Evolutionary conservation across 768 basidiomycete genomes (phyloP).

Genomic region (Leccinum aurantiacum): DNA sequence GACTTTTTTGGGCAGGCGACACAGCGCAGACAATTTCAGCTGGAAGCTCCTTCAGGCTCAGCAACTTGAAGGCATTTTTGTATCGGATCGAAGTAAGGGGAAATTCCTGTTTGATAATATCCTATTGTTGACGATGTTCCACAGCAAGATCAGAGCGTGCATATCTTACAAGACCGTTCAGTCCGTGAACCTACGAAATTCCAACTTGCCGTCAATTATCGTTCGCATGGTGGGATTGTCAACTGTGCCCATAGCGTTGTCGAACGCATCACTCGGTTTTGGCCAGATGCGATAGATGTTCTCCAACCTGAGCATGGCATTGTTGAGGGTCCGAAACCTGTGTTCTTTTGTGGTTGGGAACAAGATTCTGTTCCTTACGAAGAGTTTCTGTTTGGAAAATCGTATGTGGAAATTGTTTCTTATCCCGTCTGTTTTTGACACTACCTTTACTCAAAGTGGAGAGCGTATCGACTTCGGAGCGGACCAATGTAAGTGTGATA

Average conservation of each 20-base stretch:
- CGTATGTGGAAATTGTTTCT: conserved; percentile 32
- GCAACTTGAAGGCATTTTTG: conserved; percentile 68
- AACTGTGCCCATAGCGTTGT: conserved; percentile 66
- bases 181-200: conserved; percentile 42
- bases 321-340: conserved; percentile 54
- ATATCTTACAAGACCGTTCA: conserved; percentile 11
- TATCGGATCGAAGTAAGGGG: conserved; percentile 56
- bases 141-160: conserved; percentile 23
- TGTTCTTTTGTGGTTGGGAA: conserved; percentile 55
- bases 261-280: conserved; percentile 56
- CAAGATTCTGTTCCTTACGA: conserved; percentile 44
- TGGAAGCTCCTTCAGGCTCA: conserved; percentile 71
- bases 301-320: conserved; percentile 56
- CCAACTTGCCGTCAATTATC: conserved; percentile 63
- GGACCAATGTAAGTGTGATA: conserved; percentile 50
- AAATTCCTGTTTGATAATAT: not conserved
- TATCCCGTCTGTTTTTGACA: conserved; percentile 10
- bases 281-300: conserved; percentile 63
- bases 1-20: conserved; percentile 78
- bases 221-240: conserved; percentile 73
- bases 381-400: conserved; percentile 55
- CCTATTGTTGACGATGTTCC: not conserved
- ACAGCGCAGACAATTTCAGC: conserved; percentile 77
- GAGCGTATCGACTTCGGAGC: conserved; percentile 59
- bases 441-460: conserved; percentile 33